Percentiles rank a stretch among this genome's conserved stretches.
These are phyloP conservation scores for Hericium alpestre DNA, from an alignment of 768 basidiomycete genomes.

Conservation along the genomic window DNA sequence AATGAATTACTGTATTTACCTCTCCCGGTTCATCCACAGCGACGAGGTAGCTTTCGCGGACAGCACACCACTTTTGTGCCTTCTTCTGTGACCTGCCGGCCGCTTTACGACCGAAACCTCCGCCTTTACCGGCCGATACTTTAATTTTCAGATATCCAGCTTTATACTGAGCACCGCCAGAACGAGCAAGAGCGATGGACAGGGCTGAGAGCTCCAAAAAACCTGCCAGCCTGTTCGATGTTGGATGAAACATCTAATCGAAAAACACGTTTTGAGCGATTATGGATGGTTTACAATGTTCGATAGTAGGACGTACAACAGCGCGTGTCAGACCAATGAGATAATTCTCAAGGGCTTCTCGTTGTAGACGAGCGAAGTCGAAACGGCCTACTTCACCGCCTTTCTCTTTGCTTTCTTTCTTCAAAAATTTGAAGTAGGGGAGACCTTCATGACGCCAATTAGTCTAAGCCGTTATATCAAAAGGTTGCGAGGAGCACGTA, in stretches of 20 bases:
- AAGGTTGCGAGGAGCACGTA: constrained; percentile 16
- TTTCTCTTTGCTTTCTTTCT: constrained; percentile 45
- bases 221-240: constrained; percentile 76
- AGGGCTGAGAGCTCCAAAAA: constrained; percentile 91
- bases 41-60: constrained; percentile 87
- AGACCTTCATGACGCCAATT: constrained; percentile 37
- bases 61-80: constrained; percentile 78
- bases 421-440: constrained; percentile 85
- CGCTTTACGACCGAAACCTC: constrained; percentile 58
- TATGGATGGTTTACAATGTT: neutral
- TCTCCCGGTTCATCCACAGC: constrained; percentile 80
- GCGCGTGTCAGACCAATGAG: constrained; percentile 79
- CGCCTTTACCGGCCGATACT: constrained; percentile 37
- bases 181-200: constrained; percentile 66
- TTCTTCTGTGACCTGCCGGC: constrained; percentile 47
- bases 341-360: constrained; percentile 80
- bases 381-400: constrained; percentile 45
- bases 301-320: constrained; percentile 46
- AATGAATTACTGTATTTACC: constrained; percentile 26
- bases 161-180: constrained; percentile 84
- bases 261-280: neutral
- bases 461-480: neutral
- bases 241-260: constrained; percentile 86
- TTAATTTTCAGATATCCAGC: constrained; percentile 71
- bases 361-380: constrained; percentile 74